phyloP scores from a whole-genome alignment of 768 basidiomycete genomes.

The Serpula lacrymans region DNA sequence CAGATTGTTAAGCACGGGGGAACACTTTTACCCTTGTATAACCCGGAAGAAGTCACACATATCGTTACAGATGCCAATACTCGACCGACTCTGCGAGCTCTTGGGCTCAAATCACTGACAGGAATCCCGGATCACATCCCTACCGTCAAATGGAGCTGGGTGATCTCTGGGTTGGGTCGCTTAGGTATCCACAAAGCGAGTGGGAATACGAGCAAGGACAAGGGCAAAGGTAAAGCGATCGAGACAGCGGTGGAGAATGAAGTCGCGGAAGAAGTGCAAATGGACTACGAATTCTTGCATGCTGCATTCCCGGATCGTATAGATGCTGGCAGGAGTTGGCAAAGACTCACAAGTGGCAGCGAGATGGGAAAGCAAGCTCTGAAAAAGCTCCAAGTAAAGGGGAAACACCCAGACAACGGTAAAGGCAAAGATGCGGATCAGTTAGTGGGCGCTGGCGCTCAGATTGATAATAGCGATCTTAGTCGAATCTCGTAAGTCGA shows the following conservation, averaged over 20 bases:
- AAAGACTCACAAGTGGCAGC: too few relatives aligned
- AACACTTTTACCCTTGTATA: conserved; percentile 54
- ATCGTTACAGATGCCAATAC: conserved; percentile 51
- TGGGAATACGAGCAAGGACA: conserved; percentile 4
- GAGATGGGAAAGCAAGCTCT: too few relatives aligned
- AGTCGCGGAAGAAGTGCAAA: conserved; percentile 8
- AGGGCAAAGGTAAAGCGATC: conserved; percentile 13
- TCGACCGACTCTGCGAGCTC: conserved; percentile 27
- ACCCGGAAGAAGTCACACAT: conserved; percentile 57
- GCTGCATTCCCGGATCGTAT: conserved; percentile 49
- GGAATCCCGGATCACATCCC: conserved; percentile 67
- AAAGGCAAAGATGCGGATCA: conserved; percentile 1
- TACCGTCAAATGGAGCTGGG: conserved; percentile 64
- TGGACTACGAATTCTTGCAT: conserved; percentile 40
- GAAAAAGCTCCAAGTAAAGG: too few relatives aligned
- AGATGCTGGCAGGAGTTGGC: conserved; percentile 35
- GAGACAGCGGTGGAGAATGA: conserved; percentile 2
- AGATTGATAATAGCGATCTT: conserved; percentile 26
- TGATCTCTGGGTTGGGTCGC: conserved; percentile 37
- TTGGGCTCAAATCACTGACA: conserved; percentile 46
- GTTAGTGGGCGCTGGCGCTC: neutral
- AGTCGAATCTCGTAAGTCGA: conserved; percentile 50
- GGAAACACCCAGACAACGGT: neutral
- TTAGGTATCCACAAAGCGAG: conserved; percentile 13
- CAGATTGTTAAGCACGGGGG: conserved; percentile 68